Percentiles rank a stretch among this genome's conserved stretches.
Conservation (phyloP, 805 yeast genomes). For the Saccharomycopsis sp. region DNA sequence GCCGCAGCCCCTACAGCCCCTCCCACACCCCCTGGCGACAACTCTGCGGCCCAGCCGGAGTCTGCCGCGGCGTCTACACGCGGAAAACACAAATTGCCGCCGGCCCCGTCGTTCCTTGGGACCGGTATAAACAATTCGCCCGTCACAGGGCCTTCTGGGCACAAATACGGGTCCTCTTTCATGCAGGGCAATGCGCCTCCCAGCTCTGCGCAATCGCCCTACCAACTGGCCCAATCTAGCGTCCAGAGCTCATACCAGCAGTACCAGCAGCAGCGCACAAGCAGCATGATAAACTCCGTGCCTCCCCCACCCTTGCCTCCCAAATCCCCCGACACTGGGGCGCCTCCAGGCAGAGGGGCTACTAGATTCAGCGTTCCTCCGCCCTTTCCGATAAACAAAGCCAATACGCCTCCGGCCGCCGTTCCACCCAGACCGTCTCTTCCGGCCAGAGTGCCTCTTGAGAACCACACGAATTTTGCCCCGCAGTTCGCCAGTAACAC, state of each 20-base stretch:
- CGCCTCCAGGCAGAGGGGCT: not conserved
- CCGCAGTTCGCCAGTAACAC: slow-evolving; percentile 15
- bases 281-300: slow-evolving; percentile 8
- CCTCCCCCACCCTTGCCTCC: slow-evolving; percentile 20
- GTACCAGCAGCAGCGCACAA: slow-evolving; percentile 12
- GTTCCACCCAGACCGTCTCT: slow-evolving; percentile 9
- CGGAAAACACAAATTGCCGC: slow-evolving; percentile 11
- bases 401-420: not conserved
- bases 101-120: slow-evolving; percentile 19
- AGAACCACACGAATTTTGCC: slow-evolving; percentile 1
- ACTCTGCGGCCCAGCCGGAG: not conserved
- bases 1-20: not conserved
- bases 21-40: not conserved
- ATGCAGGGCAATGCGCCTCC: not conserved
- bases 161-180: not conserved
- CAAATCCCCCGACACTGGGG: slow-evolving; percentile 6
- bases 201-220: slow-evolving; percentile 7
- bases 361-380: slow-evolving; percentile 3
- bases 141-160: not conserved
- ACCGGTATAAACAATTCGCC: slow-evolving; percentile 8
- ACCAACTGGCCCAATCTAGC: slow-evolving; percentile 5
- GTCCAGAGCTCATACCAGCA: slow-evolving; percentile 11
- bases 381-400: not conserved
- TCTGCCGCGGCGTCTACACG: slow-evolving; percentile 7
- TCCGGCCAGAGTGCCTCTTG: slow-evolving; percentile 10